Conservation (phyloP, 2,329 filamentous ascomycete species). For the Trichophyton verrucosum region DNA sequence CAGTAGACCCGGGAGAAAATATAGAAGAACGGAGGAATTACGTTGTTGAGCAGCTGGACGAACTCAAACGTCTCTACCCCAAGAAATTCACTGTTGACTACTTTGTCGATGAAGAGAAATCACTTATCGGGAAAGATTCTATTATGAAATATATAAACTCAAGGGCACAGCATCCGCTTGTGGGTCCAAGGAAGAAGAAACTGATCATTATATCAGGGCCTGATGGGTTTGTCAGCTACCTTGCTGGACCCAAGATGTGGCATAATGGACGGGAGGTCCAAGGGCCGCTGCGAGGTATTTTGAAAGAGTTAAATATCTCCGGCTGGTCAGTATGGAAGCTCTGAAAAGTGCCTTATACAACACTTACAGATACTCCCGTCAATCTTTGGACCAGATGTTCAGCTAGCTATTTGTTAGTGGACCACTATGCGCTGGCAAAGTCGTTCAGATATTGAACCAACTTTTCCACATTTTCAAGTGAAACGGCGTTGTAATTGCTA, state of each 20-base stretch:
- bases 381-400: too few relatives aligned
- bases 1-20: not conserved
- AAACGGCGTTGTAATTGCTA: conserved; percentile 80
- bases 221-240: conserved; percentile 72
- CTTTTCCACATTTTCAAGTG: conserved; percentile 37
- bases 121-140: conserved; percentile 46
- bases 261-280: conserved; percentile 59
- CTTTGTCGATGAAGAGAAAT: conserved; percentile 69
- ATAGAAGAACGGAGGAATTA: conserved; percentile 14
- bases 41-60: conserved; percentile 51
- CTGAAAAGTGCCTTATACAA: conserved; percentile 21
- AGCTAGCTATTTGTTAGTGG: not conserved
- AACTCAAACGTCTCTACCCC: conserved; percentile 47
- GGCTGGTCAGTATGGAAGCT: conserved; percentile 50
- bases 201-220: conserved; percentile 81
- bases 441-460: conserved; percentile 37
- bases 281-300: conserved; percentile 57
- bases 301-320: conserved; percentile 47
- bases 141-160: conserved; percentile 31
- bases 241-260: conserved; percentile 72
- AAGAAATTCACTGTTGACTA: conserved; percentile 54
- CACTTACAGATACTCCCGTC: not conserved
- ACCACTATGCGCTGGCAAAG: conserved; percentile 32
- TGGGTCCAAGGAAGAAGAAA: conserved; percentile 18
- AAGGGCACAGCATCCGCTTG: conserved; percentile 9